Evolutionary conservation across 805 yeast genomes (phyloP), one percentile per base, ranked within the genome.

Genomic region (Wickerhamiella occidentalis): DNA sequence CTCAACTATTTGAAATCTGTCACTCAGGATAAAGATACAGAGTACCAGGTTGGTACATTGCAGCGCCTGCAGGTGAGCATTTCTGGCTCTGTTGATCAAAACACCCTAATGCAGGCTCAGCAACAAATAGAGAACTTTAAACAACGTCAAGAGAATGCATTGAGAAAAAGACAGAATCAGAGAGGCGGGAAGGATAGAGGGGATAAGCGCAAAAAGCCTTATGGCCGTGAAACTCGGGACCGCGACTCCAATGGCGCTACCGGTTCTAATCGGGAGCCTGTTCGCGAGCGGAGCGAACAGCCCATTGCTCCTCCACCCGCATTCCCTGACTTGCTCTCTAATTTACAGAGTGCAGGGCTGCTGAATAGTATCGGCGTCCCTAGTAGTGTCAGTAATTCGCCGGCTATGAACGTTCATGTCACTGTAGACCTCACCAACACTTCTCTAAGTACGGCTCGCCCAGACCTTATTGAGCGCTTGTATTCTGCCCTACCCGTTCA

Each of bases 401-500:
- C 33, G 7, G 11, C 33, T 29, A 11, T 54, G 18, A 47, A 41
- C 11, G 23, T 51, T 26, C 43, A 54, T 7, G 23, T 15, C 26
- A 13, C n/a, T 36, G 18, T 47, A 3, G 67, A 64, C 38, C 58
- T 68, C 15, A 56, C 61, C 3, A 62, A 54, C 28, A 62, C 62
- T 3, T 58, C 63, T 13, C 49, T 64, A 15, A 56, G 56, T 8
- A 58, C 60, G 17, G 64, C 69, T 3, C 56, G 64, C 1, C 58
- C 62, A 1, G 58, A 58, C 40, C 59, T 66, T 3, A 55, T 65
- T 18, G 64, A 65, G 29, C 63, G 62, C 49, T 66, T 81, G 29
- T 82, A 76, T 61, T 77, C 69, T n/a, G 64, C 68, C 23, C 76
- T 80, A 57, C 78, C 92, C 2, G 76, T 82, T 54, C 90, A 86